These are phyloP conservation scores for Pseudogymnoascus sp. DNA, from an alignment of 2,329 filamentous ascomycete genomes.

Conservation along the genomic window DNA sequence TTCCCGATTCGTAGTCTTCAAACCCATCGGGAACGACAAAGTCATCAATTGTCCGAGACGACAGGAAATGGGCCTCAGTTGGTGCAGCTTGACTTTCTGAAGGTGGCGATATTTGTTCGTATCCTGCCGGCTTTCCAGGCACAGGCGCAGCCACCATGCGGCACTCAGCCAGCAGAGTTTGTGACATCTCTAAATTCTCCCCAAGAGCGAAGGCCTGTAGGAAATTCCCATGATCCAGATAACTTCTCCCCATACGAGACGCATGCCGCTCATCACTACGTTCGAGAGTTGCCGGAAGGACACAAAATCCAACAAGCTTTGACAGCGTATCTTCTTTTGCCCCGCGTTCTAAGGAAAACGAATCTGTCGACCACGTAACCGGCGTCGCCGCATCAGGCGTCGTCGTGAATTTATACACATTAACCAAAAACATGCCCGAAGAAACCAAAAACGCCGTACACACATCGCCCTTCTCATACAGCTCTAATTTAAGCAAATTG, in stretches of 20 bases:
- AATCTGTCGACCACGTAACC: neutral
- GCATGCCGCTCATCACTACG: neutral
- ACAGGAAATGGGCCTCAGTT: neutral
- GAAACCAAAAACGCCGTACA: conserved; percentile 21
- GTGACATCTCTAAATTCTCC: neutral
- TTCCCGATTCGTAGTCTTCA: conserved; percentile 7
- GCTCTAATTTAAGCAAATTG: conserved; percentile 33
- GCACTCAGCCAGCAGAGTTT: neutral
- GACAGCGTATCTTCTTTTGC: neutral
- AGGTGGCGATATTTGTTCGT: neutral
- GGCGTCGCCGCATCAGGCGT: neutral
- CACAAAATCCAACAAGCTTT: neutral
- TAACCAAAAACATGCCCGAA: conserved; percentile 18
- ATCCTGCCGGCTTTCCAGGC: neutral
- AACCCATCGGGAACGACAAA: conserved; percentile 24
- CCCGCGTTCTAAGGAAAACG: neutral
- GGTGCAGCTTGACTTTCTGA: neutral
- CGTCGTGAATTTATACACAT: conserved; percentile 23
- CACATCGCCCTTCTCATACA: conserved; percentile 21
- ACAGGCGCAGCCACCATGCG: neutral
- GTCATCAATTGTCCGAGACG: conserved; percentile 11
- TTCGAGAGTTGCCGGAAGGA: neutral
- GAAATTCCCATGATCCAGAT: neutral
- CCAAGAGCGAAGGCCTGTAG: neutral
- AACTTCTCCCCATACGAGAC: neutral